Evolutionary conservation across 2,329 filamentous ascomycete species (phyloP).

Genomic region (Exophiala xenobiotica): DNA sequence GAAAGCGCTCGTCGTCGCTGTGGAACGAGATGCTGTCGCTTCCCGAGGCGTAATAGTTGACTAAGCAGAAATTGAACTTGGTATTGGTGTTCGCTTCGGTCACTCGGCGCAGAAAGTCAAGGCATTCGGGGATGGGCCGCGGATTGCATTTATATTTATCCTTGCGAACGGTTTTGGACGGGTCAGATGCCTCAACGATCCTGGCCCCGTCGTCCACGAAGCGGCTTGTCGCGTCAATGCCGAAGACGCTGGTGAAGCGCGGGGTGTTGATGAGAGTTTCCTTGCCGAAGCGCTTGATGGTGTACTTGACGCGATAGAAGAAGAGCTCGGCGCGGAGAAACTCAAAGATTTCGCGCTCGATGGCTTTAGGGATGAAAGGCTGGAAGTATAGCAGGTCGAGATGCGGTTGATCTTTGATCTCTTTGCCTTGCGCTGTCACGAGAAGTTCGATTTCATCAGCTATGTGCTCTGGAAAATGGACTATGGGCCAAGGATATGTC

Average conservation of each 20-base stretch:
- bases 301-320: conserved; percentile 74
- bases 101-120: conserved; percentile 61
- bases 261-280: conserved; percentile 63
- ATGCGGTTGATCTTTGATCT: conserved; percentile 66
- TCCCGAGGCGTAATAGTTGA: conserved; percentile 80
- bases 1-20: conserved; percentile 76
- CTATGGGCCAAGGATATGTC: conserved; percentile 55
- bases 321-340: conserved; percentile 70
- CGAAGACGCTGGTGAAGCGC: conserved; percentile 62
- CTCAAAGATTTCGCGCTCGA: conserved; percentile 62
- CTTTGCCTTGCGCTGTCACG: conserved; percentile 51
- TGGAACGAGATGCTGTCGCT: conserved; percentile 77
- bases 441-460: conserved; percentile 39
- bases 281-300: conserved; percentile 64
- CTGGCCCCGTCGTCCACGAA: conserved; percentile 44
- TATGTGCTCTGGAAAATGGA: conserved; percentile 48
- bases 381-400: conserved; percentile 74
- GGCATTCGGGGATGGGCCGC: conserved; percentile 68
- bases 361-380: conserved; percentile 63
- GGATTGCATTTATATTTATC: conserved; percentile 62
- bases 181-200: conserved; percentile 19
- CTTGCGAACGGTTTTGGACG: conserved; percentile 40
- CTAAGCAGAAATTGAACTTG: conserved; percentile 73
- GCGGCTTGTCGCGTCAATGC: conserved; percentile 61
- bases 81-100: conserved; percentile 67